Evolutionary conservation across 2,329 filamentous ascomycete species (phyloP).

Genomic region (Cordyceps javanica): DNA sequence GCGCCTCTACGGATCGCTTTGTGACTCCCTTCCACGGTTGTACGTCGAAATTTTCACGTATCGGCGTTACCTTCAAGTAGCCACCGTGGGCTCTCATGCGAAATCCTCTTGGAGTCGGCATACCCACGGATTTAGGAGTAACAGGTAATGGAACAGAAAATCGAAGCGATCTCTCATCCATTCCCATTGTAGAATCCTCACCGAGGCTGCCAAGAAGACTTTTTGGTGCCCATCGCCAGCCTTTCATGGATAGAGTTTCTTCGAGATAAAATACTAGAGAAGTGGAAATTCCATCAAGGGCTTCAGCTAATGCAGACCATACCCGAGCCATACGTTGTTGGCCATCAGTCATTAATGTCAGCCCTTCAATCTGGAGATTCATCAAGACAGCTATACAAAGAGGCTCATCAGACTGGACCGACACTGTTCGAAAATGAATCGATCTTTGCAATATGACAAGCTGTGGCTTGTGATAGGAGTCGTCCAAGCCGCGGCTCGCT

Average conservation of each 20-base stretch:
- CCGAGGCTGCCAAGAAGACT: conserved; percentile 17
- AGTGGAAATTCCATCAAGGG: conserved; percentile 15
- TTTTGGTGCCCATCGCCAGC: conserved; percentile 24
- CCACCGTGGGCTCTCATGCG: conserved; percentile 15
- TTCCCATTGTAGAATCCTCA: conserved; percentile 14
- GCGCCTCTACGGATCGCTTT: conserved; percentile 12
- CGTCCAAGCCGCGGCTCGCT: background rate
- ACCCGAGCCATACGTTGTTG: conserved; percentile 20
- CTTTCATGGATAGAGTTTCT: conserved; percentile 16
- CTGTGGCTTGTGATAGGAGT: background rate
- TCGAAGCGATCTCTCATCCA: conserved; percentile 16
- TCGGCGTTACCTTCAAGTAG: conserved; percentile 8
- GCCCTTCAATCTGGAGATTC: conserved; percentile 18
- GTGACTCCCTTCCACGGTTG: conserved; percentile 18
- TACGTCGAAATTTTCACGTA: conserved; percentile 6
- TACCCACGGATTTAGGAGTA: background rate
- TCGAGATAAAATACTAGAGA: conserved; percentile 21
- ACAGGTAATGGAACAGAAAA: conserved; percentile 4
- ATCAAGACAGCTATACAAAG: conserved; percentile 26
- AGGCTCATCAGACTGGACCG: conserved; percentile 23
- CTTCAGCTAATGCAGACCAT: conserved; percentile 19
- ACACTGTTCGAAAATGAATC: conserved; percentile 23
- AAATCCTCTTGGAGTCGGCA: conserved; percentile 16
- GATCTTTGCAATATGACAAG: conserved; percentile 19
- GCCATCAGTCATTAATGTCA: conserved; percentile 12